Evolutionary conservation across 176 grass and related monocot species (phyloP).

Genomic region (Hsuehochloa calcarea): DNA sequence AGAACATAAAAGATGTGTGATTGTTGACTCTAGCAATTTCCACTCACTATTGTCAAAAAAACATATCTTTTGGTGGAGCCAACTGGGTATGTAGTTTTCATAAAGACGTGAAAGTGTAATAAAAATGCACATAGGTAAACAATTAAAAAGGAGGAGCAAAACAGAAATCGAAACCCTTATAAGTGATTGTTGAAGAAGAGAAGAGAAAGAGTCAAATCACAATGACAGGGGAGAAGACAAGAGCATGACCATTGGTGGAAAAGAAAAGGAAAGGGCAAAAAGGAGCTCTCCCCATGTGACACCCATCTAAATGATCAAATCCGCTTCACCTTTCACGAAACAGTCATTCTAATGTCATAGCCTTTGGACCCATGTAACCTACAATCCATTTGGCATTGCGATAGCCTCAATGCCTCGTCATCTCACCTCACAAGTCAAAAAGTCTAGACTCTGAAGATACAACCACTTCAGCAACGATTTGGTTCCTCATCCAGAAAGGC

Average conservation of each 20-base stretch:
- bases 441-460: neutral
- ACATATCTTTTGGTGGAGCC: neutral
- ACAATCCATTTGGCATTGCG: neutral
- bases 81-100: neutral
- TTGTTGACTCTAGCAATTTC: neutral
- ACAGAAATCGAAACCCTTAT: neutral
- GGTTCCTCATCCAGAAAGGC: slow-evolving; percentile 28
- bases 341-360: neutral
- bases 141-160: neutral
- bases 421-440: neutral
- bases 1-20: neutral
- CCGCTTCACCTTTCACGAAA: neutral
- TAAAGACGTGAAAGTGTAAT: neutral
- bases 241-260: neutral
- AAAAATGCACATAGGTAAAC: neutral
- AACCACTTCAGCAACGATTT: neutral
- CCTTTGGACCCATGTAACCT: slow-evolving; percentile 1
- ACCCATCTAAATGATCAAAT: neutral
- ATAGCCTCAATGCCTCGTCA: neutral
- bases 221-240: neutral
- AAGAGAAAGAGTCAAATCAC: neutral
- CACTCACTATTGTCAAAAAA: neutral
- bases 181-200: neutral
- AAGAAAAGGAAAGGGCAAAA: neutral
- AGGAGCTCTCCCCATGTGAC: too few species aligned